Percentiles rank a stretch among this genome's conserved stretches.
Conservation (phyloP, 164 flowering plant genomes). For the Kingdonia uniflora region DNA sequence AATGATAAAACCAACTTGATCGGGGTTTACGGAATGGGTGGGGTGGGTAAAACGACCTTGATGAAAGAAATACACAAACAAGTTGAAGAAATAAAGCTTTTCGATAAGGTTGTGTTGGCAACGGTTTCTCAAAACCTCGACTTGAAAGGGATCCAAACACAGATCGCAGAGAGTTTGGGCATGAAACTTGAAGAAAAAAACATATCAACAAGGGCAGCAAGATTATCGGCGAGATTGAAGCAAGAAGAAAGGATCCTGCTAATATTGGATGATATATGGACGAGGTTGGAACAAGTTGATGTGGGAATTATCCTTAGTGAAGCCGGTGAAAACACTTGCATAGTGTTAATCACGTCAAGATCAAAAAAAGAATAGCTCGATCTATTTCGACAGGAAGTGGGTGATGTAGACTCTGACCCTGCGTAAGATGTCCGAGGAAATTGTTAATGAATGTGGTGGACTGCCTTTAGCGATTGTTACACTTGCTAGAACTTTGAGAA, state of each 20-base stretch:
- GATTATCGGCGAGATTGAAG: neutral
- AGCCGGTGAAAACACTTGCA: neutral
- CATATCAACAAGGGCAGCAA: neutral
- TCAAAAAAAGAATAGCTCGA: neutral
- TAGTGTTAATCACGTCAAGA: neutral
- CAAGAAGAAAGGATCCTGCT: too few relatives aligned
- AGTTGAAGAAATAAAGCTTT: neutral
- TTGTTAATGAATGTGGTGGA: neutral
- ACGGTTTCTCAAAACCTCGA: neutral
- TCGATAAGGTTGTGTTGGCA: neutral
- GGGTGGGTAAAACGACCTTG: neutral
- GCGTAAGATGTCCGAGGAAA: neutral
- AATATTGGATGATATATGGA: conserved; percentile 1
- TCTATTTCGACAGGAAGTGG: neutral
- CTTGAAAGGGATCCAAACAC: neutral
- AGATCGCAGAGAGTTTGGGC: neutral
- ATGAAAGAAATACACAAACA: neutral
- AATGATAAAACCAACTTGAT: too few relatives aligned
- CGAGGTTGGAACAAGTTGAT: neutral
- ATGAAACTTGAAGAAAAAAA: neutral
- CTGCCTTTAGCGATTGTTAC: conserved; percentile 3
- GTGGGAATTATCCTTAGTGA: neutral
- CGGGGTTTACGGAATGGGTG: conserved; percentile 6
- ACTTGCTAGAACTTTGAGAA: neutral
- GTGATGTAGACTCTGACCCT: neutral